Base-by-base conservation (phyloP, 2,329 filamentous ascomycete genomes). In the Hypoxylon sp. region DNA sequence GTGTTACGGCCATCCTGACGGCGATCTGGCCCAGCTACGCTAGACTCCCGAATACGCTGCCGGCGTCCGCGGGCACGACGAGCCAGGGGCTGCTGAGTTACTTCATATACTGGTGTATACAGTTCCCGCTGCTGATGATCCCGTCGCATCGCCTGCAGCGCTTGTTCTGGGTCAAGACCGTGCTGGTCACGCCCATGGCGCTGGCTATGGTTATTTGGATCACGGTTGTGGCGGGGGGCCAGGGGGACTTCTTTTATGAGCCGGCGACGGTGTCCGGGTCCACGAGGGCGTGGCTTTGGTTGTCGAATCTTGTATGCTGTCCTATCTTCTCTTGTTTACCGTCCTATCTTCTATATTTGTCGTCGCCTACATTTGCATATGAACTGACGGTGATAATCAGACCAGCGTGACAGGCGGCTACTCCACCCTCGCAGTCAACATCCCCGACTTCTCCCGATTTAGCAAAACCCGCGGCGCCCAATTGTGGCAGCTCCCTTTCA, bases 121-220 rank as follows among this genome's bases (percentile, higher is more conserved):
- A 87, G 72, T 76, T 88, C 11, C 86, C 79, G 67, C 77, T 89
- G 45, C 75, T 89, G 7, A 77, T 87, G 60, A 87, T 89, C 67
- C 86, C 86, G 32, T 84, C 85, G 0, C 84, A 85, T 58, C 83
- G 81, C 53, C 79, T 90, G 14, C 79, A 84, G 50, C 86, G 81
- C 73, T 73, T 89, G 43, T 88, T 88, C 67, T 81, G 83, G 38
- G 72, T 78, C 60, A 82, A 82, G 74, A 73, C 76, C 0, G 70
- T 79, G 2, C 41, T 84, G 5, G 81, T 88, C 21, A 85, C 83
- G 1, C 79, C 82, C 19, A 82, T 82, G 14, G 86, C 84, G 78
- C 80, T 88, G 67, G 84, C 84, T 0, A 86, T 88, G 52, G 76
- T 88, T 36, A 82, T 87, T 53, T 89, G 86, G 86, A 84, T 88